Base-by-base conservation (phyloP, 805 yeast species). In the Kodamaea hsintzibuensis region DNA sequence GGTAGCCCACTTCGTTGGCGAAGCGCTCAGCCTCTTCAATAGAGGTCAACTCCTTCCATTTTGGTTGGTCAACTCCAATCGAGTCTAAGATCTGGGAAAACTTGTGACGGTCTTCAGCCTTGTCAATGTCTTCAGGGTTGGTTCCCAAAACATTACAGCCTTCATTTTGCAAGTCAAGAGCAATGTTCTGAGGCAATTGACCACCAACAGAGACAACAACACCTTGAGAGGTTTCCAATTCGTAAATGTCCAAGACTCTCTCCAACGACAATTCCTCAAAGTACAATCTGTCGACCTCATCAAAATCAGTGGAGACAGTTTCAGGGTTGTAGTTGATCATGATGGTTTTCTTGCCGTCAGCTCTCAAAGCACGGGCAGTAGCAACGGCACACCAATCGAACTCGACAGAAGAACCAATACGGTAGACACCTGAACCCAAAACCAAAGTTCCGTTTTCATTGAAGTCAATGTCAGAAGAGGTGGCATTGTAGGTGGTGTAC, bases 301-400 rank as follows among this genome's bases (percentile, higher is more conserved):
- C 99, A 67, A 90, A 93, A 77, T 93, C 99, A 52, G 99, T 93
- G 9, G 97, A 91, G 43, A 93, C 99, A 22, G 99, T 93, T 77
- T 93, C 99, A 57, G 99, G 99, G 79, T 93, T 93, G 77, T 93
- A 93, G 80, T 93, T 93, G 68, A 93, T 83, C 99, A 93, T 93
- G 61, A 93, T 85, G 33, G 99, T 93, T 74, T 86, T 89, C 71
- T 85, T 86, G 59, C 96, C 96, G 53, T 84, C 79, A 51, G 84
- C 88, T 72, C 99, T 85, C 64, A 93, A 84, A 44, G 98, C 91
- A 70, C 98, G 86, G 53, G 96, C 97, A 55, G 99, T 89, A 59
- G 95, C 84, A 59, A 93, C 99, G 53, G 98, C 99, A 81, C 99
- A 93, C 99, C 99, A 93, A 74, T 93, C 99, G 66, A 93, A 93